A percentile compares a stretch with the other conserved stretches of the same genome.
Conservation (phyloP, 768 basidiomycete species). For the Macrolepiota fuliginosa region DNA sequence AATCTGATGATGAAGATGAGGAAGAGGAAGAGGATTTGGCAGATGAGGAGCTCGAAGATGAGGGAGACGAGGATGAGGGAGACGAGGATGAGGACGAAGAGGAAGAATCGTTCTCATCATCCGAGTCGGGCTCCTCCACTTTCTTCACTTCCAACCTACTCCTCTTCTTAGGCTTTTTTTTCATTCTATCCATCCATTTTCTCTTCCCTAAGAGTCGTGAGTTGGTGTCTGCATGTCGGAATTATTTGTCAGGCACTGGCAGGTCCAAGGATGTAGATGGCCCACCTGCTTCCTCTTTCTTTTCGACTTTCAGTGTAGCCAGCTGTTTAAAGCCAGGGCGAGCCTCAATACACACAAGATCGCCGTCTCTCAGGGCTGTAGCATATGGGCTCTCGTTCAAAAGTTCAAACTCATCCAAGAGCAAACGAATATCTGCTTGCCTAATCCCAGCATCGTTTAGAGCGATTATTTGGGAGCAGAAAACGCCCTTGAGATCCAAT, state of each 20-base stretch:
- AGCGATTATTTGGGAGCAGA: constrained; percentile 32
- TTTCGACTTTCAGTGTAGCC: constrained; percentile 1
- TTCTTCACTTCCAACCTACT: constrained; percentile 2
- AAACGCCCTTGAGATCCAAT: constrained; percentile 33
- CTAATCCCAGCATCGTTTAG: constrained; percentile 24
- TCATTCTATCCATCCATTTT: constrained; percentile 7
- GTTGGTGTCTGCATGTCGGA: not conserved
- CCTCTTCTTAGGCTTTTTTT: constrained; percentile 6
- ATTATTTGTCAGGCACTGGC: not conserved
- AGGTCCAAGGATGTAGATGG: not conserved
- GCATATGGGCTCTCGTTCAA: constrained; percentile 35
- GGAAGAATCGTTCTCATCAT: constrained; percentile 19
- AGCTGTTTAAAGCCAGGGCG: constrained; percentile 1
- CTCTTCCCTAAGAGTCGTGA: constrained; percentile 3
- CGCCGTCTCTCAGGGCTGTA: constrained; percentile 45
- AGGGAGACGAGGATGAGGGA: constrained; percentile 22
- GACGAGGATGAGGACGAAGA: constrained; percentile 22
- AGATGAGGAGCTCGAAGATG: constrained; percentile 22
- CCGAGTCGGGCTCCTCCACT: constrained; percentile 6
- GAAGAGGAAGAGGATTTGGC: constrained; percentile 18
- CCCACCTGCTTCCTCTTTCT: not conserved
- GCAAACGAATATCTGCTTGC: constrained; percentile 25
- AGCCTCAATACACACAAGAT: constrained; percentile 37
- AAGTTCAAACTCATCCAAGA: constrained; percentile 48
- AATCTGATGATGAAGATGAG: constrained; percentile 16